Percentiles rank a stretch among this genome's conserved stretches.
phyloP scores from a whole-genome alignment of 140 eudicot genomes.

The Oenanthe javanica region DNA sequence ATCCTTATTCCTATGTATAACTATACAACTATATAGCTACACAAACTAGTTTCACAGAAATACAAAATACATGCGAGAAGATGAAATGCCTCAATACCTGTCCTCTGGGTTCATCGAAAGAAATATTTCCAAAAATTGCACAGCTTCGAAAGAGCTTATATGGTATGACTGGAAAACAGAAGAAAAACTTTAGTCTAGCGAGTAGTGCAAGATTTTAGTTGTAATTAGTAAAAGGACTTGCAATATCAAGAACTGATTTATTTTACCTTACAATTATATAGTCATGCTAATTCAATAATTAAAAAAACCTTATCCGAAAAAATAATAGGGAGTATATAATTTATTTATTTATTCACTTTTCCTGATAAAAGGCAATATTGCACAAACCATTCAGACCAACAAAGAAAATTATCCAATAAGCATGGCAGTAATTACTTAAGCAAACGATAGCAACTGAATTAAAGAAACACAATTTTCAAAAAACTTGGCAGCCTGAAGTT shows the following conservation, averaged over 20 bases:
- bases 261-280: not conserved
- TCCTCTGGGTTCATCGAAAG: constrained; percentile 84
- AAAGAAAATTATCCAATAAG: not conserved
- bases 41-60: not conserved
- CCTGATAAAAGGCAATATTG: not conserved
- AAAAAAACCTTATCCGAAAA: not conserved
- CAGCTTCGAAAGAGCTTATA: constrained; percentile 67
- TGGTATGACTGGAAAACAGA: constrained; percentile 43
- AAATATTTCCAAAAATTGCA: constrained; percentile 71
- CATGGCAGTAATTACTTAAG: too few relatives aligned
- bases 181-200: constrained; percentile 8
- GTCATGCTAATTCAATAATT: not conserved
- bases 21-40: too few relatives aligned
- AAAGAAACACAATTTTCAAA: too few relatives aligned
- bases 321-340: not conserved
- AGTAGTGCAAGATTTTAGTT: not conserved
- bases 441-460: too few relatives aligned
- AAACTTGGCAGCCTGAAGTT: too few relatives aligned
- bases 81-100: constrained; percentile 39
- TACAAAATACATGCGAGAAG: not conserved
- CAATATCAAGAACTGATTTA: not conserved
- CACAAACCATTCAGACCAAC: not conserved
- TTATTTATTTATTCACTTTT: not conserved
- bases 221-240: not conserved
- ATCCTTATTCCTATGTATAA: too few relatives aligned